Percentiles rank a stretch among this genome's conserved stretches.
Conservation (phyloP, 2,329 filamentous ascomycete species). For the Zelopaecilomyces penicillatus region DNA sequence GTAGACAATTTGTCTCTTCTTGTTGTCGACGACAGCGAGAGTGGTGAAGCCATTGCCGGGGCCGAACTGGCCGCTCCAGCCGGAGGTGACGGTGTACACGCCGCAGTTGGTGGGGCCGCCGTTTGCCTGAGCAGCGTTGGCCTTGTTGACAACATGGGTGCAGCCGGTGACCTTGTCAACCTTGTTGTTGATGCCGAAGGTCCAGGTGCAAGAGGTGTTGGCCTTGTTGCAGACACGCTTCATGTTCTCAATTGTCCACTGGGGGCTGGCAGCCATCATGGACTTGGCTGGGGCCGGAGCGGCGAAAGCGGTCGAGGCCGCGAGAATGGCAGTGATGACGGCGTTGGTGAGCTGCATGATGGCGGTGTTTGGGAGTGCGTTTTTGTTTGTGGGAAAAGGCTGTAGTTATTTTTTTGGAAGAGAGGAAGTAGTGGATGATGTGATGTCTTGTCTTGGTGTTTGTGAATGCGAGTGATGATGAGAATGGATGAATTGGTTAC, state of each 20-base stretch:
- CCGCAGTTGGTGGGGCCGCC: conserved; percentile 38
- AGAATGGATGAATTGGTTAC: no score
- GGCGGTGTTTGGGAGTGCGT: conserved; percentile 9
- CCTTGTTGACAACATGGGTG: conserved; percentile 29
- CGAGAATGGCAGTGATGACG: conserved; percentile 26
- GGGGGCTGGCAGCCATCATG: conserved; percentile 31
- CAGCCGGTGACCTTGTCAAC: conserved; percentile 24
- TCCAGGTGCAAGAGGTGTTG: conserved; percentile 35
- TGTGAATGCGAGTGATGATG: no score
- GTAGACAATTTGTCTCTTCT: conserved; percentile 37
- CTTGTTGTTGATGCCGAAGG: conserved; percentile 34
- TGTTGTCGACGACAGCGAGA: conserved; percentile 38
- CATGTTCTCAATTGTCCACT: conserved; percentile 35
- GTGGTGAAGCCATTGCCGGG: conserved; percentile 45
- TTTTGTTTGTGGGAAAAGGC: background rate
- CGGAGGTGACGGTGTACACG: conserved; percentile 40
- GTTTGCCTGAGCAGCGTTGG: conserved; percentile 27
- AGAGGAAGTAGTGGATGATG: no score
- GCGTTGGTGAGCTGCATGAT: conserved; percentile 37
- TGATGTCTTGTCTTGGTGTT: no score
- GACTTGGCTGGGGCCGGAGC: conserved; percentile 26
- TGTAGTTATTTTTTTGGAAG: no score
- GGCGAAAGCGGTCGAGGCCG: conserved; percentile 27
- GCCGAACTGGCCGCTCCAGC: conserved; percentile 50
- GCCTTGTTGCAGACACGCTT: conserved; percentile 31